These are phyloP conservation scores for Leucocoprinus leucothites DNA, from an alignment of 768 basidiomycete genomes.

Conservation along the genomic window DNA sequence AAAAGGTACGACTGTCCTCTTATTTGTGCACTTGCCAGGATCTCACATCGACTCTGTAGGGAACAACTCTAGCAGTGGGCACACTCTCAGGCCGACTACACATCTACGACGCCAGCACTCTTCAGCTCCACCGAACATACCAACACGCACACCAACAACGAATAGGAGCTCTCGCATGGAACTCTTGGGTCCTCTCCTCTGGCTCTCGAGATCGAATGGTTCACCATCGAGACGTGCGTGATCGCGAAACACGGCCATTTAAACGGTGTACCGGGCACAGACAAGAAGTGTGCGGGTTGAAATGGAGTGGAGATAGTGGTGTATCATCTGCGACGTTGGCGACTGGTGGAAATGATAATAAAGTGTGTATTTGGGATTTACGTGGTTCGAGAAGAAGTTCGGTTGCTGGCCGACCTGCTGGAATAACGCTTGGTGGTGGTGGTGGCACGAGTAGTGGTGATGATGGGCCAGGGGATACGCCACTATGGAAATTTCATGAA, in stretches of 20 bases:
- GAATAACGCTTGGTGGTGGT: conserved; percentile 19
- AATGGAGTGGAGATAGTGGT: conserved; percentile 70
- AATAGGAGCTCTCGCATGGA: conserved; percentile 95
- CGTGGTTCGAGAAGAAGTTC: conserved; percentile 55
- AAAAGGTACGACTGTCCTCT: conserved; percentile 39
- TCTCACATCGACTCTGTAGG: conserved; percentile 35
- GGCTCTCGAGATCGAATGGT: conserved; percentile 91
- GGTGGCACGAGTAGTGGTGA: conserved; percentile 15
- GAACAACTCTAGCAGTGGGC: conserved; percentile 88
- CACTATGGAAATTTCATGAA: conserved; percentile 93
- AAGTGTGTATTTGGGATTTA: conserved; percentile 96
- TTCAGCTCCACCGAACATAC: conserved; percentile 78
- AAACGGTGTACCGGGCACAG: conserved; percentile 71
- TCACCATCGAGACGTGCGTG: conserved; percentile 90
- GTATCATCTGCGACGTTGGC: conserved; percentile 60
- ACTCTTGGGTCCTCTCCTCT: conserved; percentile 79
- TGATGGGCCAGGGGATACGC: conserved; percentile 47
- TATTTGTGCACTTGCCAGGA: not conserved
- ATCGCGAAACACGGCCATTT: conserved; percentile 60
- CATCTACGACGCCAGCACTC: conserved; percentile 87
- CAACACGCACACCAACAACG: conserved; percentile 81
- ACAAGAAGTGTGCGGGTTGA: conserved; percentile 95
- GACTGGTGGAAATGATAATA: conserved; percentile 97
- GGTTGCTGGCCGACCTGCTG: conserved; percentile 21
- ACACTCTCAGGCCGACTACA: conserved; percentile 87